Percentiles rank a stretch among this genome's conserved stretches.
Conservation (phyloP, 306 rosid species). For the Sechiopsis laciniata region DNA sequence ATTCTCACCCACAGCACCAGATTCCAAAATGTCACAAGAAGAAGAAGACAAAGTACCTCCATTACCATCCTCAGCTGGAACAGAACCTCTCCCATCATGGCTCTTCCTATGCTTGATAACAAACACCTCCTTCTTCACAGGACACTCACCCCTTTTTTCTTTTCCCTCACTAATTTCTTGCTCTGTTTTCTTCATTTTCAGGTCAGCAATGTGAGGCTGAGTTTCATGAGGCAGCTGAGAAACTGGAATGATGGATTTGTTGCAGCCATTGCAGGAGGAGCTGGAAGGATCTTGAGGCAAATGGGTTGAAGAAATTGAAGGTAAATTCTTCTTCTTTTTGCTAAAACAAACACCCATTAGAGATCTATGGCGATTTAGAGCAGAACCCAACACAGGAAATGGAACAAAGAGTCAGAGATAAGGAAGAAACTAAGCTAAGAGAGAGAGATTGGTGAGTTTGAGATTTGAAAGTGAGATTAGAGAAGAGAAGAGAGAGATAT, state of each 20-base stretch:
- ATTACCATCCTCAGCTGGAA: conserved; percentile 14
- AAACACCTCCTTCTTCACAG: conserved; percentile 64
- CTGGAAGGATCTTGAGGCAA: conserved; percentile 23
- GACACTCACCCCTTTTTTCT: conserved; percentile 19
- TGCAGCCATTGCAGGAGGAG: neutral
- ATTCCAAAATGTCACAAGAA: conserved; percentile 16
- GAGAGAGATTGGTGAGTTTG: conserved; percentile 9
- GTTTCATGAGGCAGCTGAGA: neutral
- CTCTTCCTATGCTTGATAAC: conserved; percentile 77
- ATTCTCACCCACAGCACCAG: conserved; percentile 27
- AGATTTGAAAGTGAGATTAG: conserved; percentile 9
- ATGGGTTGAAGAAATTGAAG: conserved; percentile 29
- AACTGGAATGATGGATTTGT: conserved; percentile 8
- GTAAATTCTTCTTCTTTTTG: conserved; percentile 50
- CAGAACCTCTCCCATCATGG: conserved; percentile 51
- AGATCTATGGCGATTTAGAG: conserved; percentile 10
- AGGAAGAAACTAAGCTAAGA: neutral
- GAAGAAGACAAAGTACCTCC: conserved; percentile 17
- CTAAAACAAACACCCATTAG: conserved; percentile 87
- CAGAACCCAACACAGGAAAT: neutral
- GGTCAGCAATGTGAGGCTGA: neutral
- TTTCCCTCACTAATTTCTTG: conserved; percentile 26
- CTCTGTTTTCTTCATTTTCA: conserved; percentile 27
- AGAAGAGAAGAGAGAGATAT: neutral
- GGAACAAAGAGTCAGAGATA: neutral